Conservation (phyloP, 345 rosid genomes). For the Acer saccharum region DNA sequence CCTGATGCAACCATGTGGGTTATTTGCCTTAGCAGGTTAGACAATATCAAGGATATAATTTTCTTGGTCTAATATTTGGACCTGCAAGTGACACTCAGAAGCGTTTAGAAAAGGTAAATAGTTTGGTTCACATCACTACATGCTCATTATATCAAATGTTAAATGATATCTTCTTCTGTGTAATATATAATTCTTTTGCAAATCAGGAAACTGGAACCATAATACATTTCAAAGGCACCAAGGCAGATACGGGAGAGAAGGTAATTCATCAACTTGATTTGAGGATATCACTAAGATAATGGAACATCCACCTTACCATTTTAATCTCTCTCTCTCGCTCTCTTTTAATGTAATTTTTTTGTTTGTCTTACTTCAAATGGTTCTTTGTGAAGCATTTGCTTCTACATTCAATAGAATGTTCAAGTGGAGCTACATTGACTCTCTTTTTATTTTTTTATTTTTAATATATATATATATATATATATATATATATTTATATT, state of each 20-base stretch:
- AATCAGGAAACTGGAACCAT: constrained; percentile 87
- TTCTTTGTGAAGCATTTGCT: background rate
- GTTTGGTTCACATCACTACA: constrained; percentile 6
- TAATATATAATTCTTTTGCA: constrained; percentile 10
- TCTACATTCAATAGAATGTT: constrained; percentile 9
- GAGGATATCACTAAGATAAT: background rate
- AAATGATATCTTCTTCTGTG: background rate
- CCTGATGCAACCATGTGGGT: background rate
- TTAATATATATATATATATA: no score
- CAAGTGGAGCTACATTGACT: background rate
- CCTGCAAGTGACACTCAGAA: constrained; percentile 79
- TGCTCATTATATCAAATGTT: background rate
- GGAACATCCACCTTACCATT: background rate
- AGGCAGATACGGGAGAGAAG: constrained; percentile 65
- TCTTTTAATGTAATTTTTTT: background rate
- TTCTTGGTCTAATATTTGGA: constrained; percentile 74
- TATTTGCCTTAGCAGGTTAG: constrained; percentile 54
- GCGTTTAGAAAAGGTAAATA: constrained; percentile 74
- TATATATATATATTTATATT: no score
- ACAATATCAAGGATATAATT: constrained; percentile 71
- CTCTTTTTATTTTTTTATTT: background rate
- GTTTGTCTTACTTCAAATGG: background rate
- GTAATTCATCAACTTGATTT: constrained; percentile 31
- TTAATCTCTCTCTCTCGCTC: background rate
- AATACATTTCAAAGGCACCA: constrained; percentile 64